Evolutionary conservation across 73 alveolate genomes (phyloP).

Genomic region (Uronychia setigera): DNA sequence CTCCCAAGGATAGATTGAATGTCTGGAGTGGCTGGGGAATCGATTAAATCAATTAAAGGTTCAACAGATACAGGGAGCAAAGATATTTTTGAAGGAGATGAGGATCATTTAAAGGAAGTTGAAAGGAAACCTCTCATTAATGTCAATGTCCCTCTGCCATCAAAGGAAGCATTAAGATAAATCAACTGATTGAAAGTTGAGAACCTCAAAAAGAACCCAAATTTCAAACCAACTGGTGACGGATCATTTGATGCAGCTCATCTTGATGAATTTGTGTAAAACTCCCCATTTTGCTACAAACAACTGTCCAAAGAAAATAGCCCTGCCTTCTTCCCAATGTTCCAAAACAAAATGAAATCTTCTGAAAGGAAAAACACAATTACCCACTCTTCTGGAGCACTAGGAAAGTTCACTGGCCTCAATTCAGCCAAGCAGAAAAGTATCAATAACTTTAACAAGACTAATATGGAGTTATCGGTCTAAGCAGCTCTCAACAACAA

Average conservation of each 20-base stretch:
- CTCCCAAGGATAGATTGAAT: too few relatives aligned
- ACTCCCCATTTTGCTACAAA: neutral
- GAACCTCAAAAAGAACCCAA: neutral
- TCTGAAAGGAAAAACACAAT: neutral
- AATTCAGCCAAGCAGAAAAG: neutral
- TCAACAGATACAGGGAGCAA: neutral
- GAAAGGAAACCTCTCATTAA: neutral
- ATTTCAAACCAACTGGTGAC: neutral
- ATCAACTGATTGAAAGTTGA: neutral
- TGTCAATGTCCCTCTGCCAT: neutral
- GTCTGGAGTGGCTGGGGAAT: too few relatives aligned
- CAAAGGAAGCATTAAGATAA: neutral
- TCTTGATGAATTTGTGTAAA: neutral
- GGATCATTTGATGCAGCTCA: neutral
- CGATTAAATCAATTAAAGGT: neutral
- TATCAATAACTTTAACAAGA: too few relatives aligned
- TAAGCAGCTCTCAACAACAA: too few relatives aligned
- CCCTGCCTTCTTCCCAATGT: neutral
- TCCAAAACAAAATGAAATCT: neutral
- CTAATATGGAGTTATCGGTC: too few relatives aligned
- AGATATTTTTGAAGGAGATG: neutral
- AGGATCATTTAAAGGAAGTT: neutral
- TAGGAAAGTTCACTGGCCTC: too few relatives aligned
- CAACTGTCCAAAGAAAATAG: neutral
- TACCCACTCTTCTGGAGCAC: too few relatives aligned